A percentile compares a stretch with the other conserved stretches of the same genome.
These are phyloP conservation scores for Crithidia bombi DNA, from an alignment of 208 protist species.

Conservation along the genomic window DNA sequence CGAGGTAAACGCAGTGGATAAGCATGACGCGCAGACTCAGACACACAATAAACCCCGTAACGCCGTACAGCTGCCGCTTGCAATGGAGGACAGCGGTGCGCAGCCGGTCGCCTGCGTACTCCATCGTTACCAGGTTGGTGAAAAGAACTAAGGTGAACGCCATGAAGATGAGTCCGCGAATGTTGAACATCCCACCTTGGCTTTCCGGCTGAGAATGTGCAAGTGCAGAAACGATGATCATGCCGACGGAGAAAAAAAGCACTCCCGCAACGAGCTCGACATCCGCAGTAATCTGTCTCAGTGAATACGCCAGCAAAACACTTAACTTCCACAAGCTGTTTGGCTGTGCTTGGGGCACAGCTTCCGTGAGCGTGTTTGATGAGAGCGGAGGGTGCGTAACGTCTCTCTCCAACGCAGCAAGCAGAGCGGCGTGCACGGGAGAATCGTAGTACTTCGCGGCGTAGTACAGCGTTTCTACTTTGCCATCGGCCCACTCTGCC, in stretches of 20 bases:
- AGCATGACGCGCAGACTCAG: conserved; percentile 42
- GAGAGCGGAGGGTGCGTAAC: not conserved
- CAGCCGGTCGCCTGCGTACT: conserved; percentile 39
- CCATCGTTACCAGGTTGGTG: conserved; percentile 46
- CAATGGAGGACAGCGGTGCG: conserved; percentile 51
- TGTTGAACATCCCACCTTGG: conserved; percentile 74
- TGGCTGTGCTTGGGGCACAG: conserved; percentile 6
- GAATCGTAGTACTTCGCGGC: conserved; percentile 68
- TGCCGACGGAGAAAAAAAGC: conserved; percentile 28
- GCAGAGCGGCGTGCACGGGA: conserved; percentile 24
- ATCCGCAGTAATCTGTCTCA: conserved; percentile 29
- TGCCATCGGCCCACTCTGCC: conserved; percentile 59
- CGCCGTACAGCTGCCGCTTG: conserved; percentile 53
- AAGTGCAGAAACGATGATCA: conserved; percentile 42
- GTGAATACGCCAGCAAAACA: conserved; percentile 49
- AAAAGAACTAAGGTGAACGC: conserved; percentile 56
- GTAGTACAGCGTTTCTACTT: conserved; percentile 57
- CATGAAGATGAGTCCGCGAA: conserved; percentile 65
- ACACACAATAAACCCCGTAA: conserved; percentile 42
- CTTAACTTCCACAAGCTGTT: conserved; percentile 40
- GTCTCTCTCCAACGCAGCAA: conserved; percentile 18
- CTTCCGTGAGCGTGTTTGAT: not conserved
- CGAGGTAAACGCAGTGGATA: conserved; percentile 42
- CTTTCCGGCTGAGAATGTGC: conserved; percentile 46
- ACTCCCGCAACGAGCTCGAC: conserved; percentile 31